phyloP scores from a whole-genome alignment of 352 stramenopile species.

The Pythium guiyangense region DNA sequence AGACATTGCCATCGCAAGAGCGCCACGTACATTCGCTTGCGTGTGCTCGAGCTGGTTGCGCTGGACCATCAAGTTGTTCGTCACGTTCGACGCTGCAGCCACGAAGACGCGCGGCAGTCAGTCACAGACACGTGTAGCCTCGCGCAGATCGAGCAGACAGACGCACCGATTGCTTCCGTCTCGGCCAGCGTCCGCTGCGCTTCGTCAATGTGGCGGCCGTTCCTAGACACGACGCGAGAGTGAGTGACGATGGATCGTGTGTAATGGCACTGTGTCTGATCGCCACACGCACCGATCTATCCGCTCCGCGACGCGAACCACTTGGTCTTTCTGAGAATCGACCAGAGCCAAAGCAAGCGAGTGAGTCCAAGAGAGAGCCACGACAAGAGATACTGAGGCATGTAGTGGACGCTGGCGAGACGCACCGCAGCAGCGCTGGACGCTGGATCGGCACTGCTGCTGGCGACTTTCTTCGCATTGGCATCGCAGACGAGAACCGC shows the following conservation, averaged over 20 bases:
- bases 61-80: slow-evolving; percentile 65
- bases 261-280: no score
- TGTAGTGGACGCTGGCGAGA: neutral
- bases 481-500: slow-evolving; percentile 46
- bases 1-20: neutral
- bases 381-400: no score
- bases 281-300: slow-evolving; percentile 32
- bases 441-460: slow-evolving; percentile 8
- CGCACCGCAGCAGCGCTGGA: slow-evolving; percentile 6
- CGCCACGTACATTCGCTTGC: slow-evolving; percentile 33
- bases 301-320: slow-evolving; percentile 30
- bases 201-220: slow-evolving; percentile 63
- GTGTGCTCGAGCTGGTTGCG: slow-evolving; percentile 65
- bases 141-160: neutral
- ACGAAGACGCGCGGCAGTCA: neutral
- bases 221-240: slow-evolving; percentile 20
- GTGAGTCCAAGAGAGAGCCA: neutral
- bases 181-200: slow-evolving; percentile 66
- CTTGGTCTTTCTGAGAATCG: slow-evolving; percentile 32
- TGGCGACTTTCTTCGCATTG: slow-evolving; percentile 18
- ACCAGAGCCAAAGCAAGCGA: neutral
- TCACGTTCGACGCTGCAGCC: slow-evolving; percentile 47
- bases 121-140: neutral
- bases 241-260: no score
- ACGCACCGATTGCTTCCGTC: slow-evolving; percentile 62